Conservation (phyloP, 805 yeast genomes). For the Diddensiella caesifluorescens region DNA sequence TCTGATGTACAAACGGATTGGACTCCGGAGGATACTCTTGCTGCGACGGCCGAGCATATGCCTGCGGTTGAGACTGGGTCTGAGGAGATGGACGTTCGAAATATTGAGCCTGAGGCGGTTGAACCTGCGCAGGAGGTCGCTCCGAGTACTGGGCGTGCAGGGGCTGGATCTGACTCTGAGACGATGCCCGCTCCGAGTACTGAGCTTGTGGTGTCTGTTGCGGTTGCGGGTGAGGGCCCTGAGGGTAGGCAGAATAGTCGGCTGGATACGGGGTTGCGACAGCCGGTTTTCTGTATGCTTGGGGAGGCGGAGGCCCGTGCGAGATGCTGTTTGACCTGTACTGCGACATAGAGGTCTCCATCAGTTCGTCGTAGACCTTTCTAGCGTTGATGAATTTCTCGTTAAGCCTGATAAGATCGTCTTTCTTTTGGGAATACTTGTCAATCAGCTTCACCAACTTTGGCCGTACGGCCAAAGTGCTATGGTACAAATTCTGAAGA, state of each 20-base stretch:
- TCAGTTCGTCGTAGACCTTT: conserved; percentile 59
- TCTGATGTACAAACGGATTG: conserved; percentile 1
- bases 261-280: conserved; percentile 10
- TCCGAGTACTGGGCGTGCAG: not conserved
- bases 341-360: conserved; percentile 44
- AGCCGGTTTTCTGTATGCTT: not conserved
- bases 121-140: conserved; percentile 5
- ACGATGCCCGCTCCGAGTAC: not conserved
- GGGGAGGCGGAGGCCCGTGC: not conserved
- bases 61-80: conserved; percentile 5
- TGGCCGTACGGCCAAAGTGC: conserved; percentile 67
- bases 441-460: conserved; percentile 70
- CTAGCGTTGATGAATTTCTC: conserved; percentile 66
- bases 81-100: conserved; percentile 15
- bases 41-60: not conserved
- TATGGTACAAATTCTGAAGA: conserved; percentile 66
- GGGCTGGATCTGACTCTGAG: conserved; percentile 6
- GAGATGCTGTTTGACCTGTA: conserved; percentile 9
- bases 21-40: not conserved
- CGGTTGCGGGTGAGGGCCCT: conserved; percentile 6
- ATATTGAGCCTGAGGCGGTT: conserved; percentile 11
- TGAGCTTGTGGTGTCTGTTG: conserved; percentile 6
- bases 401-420: conserved; percentile 69
- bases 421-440: conserved; percentile 67
- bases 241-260: conserved; percentile 2